Conservation (phyloP, 2,329 filamentous ascomycete genomes). For the Penicillium frequentans region DNA sequence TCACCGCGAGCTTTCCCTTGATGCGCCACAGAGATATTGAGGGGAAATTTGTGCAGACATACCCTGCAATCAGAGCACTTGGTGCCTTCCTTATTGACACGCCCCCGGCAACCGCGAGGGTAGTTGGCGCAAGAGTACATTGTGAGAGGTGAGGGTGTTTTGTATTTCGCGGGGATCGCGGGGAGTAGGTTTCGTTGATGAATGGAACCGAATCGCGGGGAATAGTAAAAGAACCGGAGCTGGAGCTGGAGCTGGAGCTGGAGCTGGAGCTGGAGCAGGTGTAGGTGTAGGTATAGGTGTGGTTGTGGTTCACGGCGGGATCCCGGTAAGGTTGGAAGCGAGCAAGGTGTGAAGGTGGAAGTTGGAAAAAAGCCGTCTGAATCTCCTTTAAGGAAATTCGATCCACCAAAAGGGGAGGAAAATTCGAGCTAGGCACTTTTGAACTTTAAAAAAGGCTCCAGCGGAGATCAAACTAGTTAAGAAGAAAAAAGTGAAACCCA, state of each 20-base stretch:
- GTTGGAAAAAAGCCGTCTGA: background rate
- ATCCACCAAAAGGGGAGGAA: slow-evolving; percentile 3
- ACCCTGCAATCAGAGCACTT: slow-evolving; percentile 49
- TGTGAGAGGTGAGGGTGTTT: slow-evolving; percentile 5
- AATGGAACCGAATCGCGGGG: background rate
- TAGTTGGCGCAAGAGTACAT: slow-evolving; percentile 53
- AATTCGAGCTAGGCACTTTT: slow-evolving; percentile 10
- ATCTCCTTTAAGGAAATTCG: slow-evolving; percentile 5
- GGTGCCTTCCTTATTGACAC: slow-evolving; percentile 43
- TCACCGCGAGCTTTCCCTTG: background rate
- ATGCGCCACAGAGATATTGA: background rate
- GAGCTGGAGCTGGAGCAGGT: background rate
- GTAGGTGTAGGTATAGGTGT: background rate
- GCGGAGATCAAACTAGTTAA: slow-evolving; percentile 5
- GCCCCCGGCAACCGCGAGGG: slow-evolving; percentile 49
- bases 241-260: background rate
- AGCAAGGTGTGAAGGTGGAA: background rate
- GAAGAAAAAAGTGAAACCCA: slow-evolving; percentile 4
- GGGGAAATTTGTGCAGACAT: slow-evolving; percentile 22
- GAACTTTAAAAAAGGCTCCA: slow-evolving; percentile 12
- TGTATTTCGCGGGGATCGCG: slow-evolving; percentile 1
- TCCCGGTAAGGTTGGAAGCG: background rate
- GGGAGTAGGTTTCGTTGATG: background rate
- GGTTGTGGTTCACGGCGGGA: background rate
- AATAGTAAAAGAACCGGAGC: background rate